Percentiles rank a stretch among this genome's conserved stretches.
Evolutionary conservation across 768 basidiomycete species (phyloP).

Genomic region (Leccinum sublutescens): DNA sequence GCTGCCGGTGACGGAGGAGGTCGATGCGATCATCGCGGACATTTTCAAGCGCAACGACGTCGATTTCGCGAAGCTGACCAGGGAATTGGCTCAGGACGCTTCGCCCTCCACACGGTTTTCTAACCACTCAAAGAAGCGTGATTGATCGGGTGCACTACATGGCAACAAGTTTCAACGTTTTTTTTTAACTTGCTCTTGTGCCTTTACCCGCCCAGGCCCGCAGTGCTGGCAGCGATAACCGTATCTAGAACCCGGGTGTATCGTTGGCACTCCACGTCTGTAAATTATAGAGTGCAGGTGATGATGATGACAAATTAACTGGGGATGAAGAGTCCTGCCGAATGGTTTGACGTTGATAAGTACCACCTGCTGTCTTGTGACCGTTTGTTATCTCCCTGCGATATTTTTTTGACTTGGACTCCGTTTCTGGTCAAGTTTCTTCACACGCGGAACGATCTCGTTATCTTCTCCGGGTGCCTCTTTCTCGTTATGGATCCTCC

Average conservation of each 20-base stretch:
- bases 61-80: constrained; percentile 31
- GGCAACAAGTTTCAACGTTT: background rate
- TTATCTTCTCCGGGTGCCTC: background rate
- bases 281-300: background rate
- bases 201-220: background rate
- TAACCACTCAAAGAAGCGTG: constrained; percentile 28
- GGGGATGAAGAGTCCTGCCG: background rate
- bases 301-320: background rate
- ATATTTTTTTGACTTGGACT: background rate
- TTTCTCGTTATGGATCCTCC: background rate
- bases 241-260: background rate
- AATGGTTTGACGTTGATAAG: background rate
- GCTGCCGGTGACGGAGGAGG: constrained; percentile 29
- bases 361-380: constrained; percentile 4
- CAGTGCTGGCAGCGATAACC: too few relatives aligned
- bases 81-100: constrained; percentile 20
- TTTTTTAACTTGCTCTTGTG: background rate
- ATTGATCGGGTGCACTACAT: constrained; percentile 15
- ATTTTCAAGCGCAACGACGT: constrained; percentile 32
- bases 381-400: constrained; percentile 6
- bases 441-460: constrained; percentile 8
- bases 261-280: background rate
- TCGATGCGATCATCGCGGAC: constrained; percentile 31
- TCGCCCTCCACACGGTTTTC: constrained; percentile 23
- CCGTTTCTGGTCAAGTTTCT: background rate